Conservation (phyloP, 768 basidiomycete species). For the Tricholoma flavovirens region DNA sequence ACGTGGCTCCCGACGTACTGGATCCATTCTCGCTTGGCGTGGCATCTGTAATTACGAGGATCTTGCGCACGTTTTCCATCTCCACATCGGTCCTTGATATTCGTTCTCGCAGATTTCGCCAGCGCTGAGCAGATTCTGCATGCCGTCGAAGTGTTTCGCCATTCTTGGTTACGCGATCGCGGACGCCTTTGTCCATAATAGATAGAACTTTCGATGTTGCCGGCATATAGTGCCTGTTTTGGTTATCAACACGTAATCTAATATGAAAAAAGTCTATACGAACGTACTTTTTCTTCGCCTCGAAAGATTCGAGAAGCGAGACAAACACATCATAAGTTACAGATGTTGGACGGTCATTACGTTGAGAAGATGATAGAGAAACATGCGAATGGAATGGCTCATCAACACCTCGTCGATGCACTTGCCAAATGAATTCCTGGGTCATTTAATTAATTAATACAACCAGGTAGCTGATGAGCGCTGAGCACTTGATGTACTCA, state of each 20-base stretch:
- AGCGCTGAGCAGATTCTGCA: conserved; percentile 83
- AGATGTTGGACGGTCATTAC: conserved; percentile 39
- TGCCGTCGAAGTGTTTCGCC: conserved; percentile 90
- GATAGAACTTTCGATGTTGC: conserved; percentile 88
- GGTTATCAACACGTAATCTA: conserved; percentile 10
- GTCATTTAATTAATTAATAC: conserved; percentile 3
- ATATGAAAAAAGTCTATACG: conserved; percentile 5
- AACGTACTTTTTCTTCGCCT: conserved; percentile 81
- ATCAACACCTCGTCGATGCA: conserved; percentile 51
- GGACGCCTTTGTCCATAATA: conserved; percentile 91
- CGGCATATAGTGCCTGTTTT: conserved; percentile 83
- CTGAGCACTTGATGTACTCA: conserved; percentile 28
- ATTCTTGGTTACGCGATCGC: conserved; percentile 92
- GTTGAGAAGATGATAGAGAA: conserved; percentile 43
- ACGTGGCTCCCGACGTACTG: conserved; percentile 51
- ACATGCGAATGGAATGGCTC: conserved; percentile 36
- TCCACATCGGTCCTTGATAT: conserved; percentile 77
- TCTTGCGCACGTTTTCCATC: conserved; percentile 66
- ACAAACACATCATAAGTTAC: conserved; percentile 59
- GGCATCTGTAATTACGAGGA: conserved; percentile 45
- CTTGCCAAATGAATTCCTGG: conserved; percentile 85
- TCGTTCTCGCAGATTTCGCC: conserved; percentile 74
- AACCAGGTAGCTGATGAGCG: not conserved
- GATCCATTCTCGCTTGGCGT: conserved; percentile 66
- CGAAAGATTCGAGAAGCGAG: conserved; percentile 67